A percentile compares a stretch with the other conserved stretches of the same genome.
Conservation (phyloP, 352 stramenopile genomes). For the Phytophthora pisi region DNA sequence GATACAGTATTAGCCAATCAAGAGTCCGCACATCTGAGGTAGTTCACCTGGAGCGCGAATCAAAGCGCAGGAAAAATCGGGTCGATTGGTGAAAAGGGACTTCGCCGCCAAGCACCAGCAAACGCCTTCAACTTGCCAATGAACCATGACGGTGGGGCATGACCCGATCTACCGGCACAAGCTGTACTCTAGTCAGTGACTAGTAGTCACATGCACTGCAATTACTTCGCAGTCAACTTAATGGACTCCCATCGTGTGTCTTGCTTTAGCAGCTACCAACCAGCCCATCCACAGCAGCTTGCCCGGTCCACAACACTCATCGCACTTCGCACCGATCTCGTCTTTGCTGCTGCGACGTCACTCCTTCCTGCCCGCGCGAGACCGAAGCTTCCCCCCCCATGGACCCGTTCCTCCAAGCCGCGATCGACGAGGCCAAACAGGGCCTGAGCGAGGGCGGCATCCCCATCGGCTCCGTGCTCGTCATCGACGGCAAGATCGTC, state of each 20-base stretch:
- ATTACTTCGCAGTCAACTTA: too few relatives aligned
- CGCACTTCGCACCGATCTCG: slow-evolving; percentile 5
- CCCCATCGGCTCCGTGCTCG: slow-evolving; percentile 47
- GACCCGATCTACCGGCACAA: too few relatives aligned
- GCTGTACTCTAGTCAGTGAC: too few relatives aligned
- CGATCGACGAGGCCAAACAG: slow-evolving; percentile 36
- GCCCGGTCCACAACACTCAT: slow-evolving; percentile 18
- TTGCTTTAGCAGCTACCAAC: too few relatives aligned
- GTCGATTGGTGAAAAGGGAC: slow-evolving; percentile 1
- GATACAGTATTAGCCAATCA: background rate
- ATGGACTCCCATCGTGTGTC: too few relatives aligned
- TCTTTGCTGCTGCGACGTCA: slow-evolving; percentile 19
- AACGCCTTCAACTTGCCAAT: too few relatives aligned
- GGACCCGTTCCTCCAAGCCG: slow-evolving; percentile 40
- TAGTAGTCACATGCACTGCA: too few relatives aligned
- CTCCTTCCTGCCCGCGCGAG: slow-evolving; percentile 1
- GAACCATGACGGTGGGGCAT: too few relatives aligned
- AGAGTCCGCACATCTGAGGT: background rate
- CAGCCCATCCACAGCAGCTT: background rate
- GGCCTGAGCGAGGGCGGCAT: slow-evolving; percentile 40
- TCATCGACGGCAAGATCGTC: slow-evolving; percentile 40
- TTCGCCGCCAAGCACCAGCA: too few relatives aligned
- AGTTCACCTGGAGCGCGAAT: background rate
- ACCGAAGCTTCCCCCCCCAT: slow-evolving; percentile 1
- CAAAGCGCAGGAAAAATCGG: background rate